These are phyloP conservation scores for Apiospora pterosperma DNA, from an alignment of 2,329 filamentous ascomycete genomes.

Conservation along the genomic window DNA sequence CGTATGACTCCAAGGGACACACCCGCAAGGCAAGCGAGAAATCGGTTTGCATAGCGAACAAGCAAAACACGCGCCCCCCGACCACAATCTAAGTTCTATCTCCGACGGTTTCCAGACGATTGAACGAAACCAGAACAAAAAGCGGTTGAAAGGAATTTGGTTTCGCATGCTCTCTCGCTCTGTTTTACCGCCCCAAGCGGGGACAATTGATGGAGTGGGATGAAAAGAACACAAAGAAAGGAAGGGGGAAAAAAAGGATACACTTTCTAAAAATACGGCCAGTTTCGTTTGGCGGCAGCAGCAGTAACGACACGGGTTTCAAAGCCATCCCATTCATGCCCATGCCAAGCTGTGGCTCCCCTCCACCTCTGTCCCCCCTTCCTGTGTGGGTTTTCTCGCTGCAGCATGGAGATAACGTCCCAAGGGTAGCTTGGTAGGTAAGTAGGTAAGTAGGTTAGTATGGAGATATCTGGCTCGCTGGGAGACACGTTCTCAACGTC, in stretches of 20 bases:
- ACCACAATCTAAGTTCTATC: neutral
- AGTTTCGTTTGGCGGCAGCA: neutral
- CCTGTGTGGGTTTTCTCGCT: neutral
- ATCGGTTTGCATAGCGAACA: neutral
- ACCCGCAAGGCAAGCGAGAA: neutral
- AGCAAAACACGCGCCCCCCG: neutral
- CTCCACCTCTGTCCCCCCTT: neutral
- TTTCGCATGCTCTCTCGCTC: neutral
- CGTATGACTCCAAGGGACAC: neutral
- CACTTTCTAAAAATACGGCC: neutral
- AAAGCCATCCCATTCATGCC: neutral
- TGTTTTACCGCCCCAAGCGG: neutral
- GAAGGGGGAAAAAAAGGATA: neutral
- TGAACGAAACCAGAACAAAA: neutral
- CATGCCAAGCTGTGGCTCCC: neutral
- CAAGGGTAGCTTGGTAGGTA: neutral
- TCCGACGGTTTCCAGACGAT: neutral
- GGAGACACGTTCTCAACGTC: neutral
- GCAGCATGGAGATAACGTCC: neutral
- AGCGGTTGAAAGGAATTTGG: neutral
- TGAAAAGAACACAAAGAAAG: neutral
- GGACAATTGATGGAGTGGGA: neutral
- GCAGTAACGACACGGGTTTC: neutral
- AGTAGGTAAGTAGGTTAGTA: neutral
- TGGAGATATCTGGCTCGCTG: slow-evolving; percentile 1